Percentiles rank a stretch among this genome's conserved stretches.
These are phyloP conservation scores for Deuterostichococcus epilithicus DNA, from an alignment of 139 green algal species.

Conservation along the genomic window DNA sequence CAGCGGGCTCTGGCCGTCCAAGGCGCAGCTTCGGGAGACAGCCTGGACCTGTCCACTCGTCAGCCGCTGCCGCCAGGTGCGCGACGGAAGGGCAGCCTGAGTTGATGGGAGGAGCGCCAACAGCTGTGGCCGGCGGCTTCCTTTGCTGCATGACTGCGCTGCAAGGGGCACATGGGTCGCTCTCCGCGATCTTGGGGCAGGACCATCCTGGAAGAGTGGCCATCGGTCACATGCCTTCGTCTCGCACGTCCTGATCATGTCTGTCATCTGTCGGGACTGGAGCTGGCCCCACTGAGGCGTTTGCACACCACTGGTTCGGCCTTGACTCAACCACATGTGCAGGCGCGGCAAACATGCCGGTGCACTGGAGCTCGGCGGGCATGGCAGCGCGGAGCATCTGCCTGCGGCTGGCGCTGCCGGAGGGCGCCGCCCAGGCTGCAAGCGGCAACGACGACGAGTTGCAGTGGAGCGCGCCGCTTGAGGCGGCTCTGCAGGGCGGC, in stretches of 20 bases:
- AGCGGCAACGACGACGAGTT: not conserved
- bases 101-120: too few species aligned
- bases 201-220: too few species aligned
- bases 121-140: too few species aligned
- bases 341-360: slow-evolving; percentile 11
- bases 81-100: too few species aligned
- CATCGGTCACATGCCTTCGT: too few species aligned
- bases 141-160: too few species aligned
- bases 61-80: not conserved
- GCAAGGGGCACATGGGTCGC: too few species aligned
- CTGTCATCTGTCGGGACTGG: too few species aligned
- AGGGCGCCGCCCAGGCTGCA: not conserved
- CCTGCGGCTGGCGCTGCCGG: not conserved
- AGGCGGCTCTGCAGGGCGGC: not conserved
- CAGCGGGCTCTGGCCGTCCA: too few species aligned
- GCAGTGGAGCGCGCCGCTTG: not conserved
- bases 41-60: not conserved
- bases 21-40: not conserved
- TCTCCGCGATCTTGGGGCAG: too few species aligned
- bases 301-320: not conserved
- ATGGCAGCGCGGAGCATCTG: not conserved
- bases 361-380: slow-evolving; percentile 20
- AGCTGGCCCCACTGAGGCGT: too few species aligned
- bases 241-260: too few species aligned
- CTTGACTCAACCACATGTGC: not conserved